Base-by-base conservation (phyloP, 1,139 yeast genomes). In the Candida sp. region DNA sequence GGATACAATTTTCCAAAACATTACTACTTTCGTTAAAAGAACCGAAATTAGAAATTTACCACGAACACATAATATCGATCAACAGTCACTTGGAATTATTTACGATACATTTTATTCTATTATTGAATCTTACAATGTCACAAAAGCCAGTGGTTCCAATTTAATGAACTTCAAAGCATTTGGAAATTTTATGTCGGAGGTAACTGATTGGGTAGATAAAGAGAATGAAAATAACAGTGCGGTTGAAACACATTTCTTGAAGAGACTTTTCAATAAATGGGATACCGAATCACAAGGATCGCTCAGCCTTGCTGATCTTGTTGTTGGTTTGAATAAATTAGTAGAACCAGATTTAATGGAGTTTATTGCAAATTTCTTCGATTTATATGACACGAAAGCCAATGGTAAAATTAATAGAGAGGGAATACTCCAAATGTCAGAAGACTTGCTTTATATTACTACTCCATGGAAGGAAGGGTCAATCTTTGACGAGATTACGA, bases 1-100 rank as follows among this genome's bases (percentile, higher is more conserved):
- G 61, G 83, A 84, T 54, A 79, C 83, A 33, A 91, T 93, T 41
- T 81, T 87, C 56, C 87, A 80, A 53, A 91, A 93, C 48, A 89
- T 93, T 49, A 95, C 95, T 51, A 74, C 84, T 0, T 93, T 93
- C 68, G 96, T 95, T 36, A 93, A 93, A 61, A 76, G 97, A 46
- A 89, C 98, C 0, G 97, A 93, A 61, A 63, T 93, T 34, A 76
- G 99, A 51, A 90, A 88, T 60, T 69, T 93, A 46, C 91, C 95
- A 22, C 84, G 84, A 55, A 79, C 89, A 0, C 73, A 72, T 21
- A 79, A 87, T 55, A 68, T 93, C 38, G 63, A 75, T 4, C 70
- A 66, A 34, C 81, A 74, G 1, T 80, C 87, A 33, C 55, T 89
- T 30, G 81, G 90, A 4, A 77, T 84, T 36, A 70, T 90, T 5